Percentiles rank a stretch among this genome's conserved stretches.
phyloP scores from a whole-genome alignment of 768 basidiomycete genomes.

The Pleurotus eryngii region DNA sequence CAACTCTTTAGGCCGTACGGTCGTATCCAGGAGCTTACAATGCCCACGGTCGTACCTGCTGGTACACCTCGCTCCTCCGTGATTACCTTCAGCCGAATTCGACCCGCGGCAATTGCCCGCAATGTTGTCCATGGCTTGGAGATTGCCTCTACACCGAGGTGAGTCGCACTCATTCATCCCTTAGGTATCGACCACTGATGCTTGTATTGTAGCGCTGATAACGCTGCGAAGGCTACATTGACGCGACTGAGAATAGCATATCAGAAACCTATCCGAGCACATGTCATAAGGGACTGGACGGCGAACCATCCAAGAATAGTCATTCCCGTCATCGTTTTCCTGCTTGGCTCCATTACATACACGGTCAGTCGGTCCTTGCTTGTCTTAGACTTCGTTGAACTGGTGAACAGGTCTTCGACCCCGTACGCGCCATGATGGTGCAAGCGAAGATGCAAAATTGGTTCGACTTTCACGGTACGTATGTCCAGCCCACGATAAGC shows the following conservation, averaged over 20 bases:
- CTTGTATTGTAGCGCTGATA: slow-evolving; percentile 5
- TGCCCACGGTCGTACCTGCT: slow-evolving; percentile 58
- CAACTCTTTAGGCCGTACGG: slow-evolving; percentile 84
- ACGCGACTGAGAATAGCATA: slow-evolving; percentile 54
- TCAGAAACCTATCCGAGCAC: slow-evolving; percentile 60
- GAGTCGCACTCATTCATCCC: slow-evolving; percentile 1
- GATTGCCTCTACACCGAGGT: slow-evolving; percentile 22
- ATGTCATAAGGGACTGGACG: slow-evolving; percentile 75
- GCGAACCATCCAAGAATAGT: slow-evolving; percentile 83
- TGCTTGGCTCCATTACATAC: slow-evolving; percentile 88
- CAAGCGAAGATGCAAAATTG: slow-evolving; percentile 79
- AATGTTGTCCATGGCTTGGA: slow-evolving; percentile 72
- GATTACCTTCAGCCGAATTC: slow-evolving; percentile 58
- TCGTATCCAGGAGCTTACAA: slow-evolving; percentile 62
- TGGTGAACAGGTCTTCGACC: slow-evolving; percentile 76
- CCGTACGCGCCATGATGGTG: slow-evolving; percentile 80
- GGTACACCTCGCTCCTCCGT: slow-evolving; percentile 65
- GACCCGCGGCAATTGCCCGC: slow-evolving; percentile 76
- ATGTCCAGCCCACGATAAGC: background rate
- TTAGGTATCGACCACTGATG: background rate
- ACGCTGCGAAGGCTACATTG: slow-evolving; percentile 27
- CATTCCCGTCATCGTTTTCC: slow-evolving; percentile 76
- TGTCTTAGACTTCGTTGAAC: background rate
- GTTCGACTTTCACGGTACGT: slow-evolving; percentile 74
- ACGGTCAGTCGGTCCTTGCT: slow-evolving; percentile 49